phyloP scores from a whole-genome alignment of 2,329 filamentous ascomycete genomes.

The Coniochaeta ligniaria region DNA sequence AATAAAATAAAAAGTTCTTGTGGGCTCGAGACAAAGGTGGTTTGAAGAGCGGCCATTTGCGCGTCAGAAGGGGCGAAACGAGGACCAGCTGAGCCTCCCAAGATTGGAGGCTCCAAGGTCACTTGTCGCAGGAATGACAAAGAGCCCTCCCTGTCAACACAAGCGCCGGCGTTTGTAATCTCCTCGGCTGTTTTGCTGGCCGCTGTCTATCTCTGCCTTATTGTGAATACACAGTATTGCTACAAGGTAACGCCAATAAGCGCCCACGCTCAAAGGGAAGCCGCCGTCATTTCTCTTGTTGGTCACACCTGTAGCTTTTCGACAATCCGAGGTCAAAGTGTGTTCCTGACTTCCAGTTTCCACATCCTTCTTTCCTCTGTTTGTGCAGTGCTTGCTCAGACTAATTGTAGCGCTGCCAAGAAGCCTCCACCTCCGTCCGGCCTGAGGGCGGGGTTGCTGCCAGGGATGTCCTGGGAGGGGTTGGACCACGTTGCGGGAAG shows the following conservation, averaged over 20 bases:
- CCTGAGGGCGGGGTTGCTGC: not conserved
- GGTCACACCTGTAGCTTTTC: not conserved
- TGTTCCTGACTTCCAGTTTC: not conserved
- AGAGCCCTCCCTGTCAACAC: not conserved
- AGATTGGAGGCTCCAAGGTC: not conserved
- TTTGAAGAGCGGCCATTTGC: conserved; percentile 4
- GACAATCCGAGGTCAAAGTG: not conserved
- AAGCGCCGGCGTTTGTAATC: not conserved
- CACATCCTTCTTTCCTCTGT: not conserved
- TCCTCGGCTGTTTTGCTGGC: not conserved
- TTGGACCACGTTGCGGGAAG: not conserved
- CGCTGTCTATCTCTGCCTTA: not conserved
- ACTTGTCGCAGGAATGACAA: not conserved
- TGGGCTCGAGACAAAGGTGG: conserved; percentile 6
- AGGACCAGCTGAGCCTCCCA: conserved; percentile 1
- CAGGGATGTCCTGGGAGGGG: not conserved
- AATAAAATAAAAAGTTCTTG: not conserved
- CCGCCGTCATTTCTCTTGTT: not conserved
- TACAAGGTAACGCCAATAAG: no score
- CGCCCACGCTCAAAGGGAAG: not conserved
- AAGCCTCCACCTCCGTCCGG: not conserved
- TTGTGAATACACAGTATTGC: no score
- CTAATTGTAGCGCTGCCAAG: not conserved
- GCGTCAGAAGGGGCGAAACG: conserved; percentile 6
- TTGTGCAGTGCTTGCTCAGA: not conserved